Evolutionary conservation across 2,329 filamentous ascomycete species (phyloP).

Genomic region (Bertia moriformis): DNA sequence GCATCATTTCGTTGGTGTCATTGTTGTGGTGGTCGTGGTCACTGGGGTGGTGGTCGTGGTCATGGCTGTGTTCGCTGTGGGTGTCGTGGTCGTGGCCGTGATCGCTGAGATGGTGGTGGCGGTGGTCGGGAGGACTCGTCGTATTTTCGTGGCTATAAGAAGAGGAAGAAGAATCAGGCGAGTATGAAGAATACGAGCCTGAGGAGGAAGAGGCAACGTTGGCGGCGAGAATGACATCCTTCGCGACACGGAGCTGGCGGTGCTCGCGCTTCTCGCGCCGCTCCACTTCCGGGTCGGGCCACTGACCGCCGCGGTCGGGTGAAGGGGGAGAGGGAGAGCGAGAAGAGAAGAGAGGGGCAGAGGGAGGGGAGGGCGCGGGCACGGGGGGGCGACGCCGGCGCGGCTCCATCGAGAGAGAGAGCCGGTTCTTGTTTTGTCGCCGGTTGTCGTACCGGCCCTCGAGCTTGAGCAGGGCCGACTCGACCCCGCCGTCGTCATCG

Average conservation of each 20-base stretch:
- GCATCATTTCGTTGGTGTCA: too few species aligned
- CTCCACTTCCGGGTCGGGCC: constrained; percentile 4
- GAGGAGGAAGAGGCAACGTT: constrained; percentile 6
- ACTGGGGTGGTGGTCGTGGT: too few species aligned
- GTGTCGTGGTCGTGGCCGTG: too few species aligned
- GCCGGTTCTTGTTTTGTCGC: constrained; percentile 44
- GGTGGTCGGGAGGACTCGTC: too few species aligned
- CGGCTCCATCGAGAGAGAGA: constrained; percentile 24
- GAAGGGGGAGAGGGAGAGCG: too few species aligned
- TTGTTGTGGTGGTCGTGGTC: too few species aligned
- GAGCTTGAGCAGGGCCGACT: constrained; percentile 45
- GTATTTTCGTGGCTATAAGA: too few species aligned
- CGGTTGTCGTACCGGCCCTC: constrained; percentile 48
- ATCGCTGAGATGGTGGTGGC: too few species aligned
- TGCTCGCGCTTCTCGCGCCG: constrained; percentile 20
- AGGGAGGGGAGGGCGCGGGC: neutral
- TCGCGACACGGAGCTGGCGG: constrained; percentile 26
- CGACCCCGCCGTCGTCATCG: constrained; percentile 43
- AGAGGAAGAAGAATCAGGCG: too few species aligned
- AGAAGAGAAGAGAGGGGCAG: constrained; percentile 8
- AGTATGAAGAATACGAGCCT: constrained; percentile 2
- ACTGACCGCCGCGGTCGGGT: constrained; percentile 7
- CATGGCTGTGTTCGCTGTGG: too few species aligned
- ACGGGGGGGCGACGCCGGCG: constrained; percentile 7
- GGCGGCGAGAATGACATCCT: constrained; percentile 20